Percentiles rank a stretch among this genome's conserved stretches.
Evolutionary conservation across 306 rosid genomes (phyloP).

Genomic region (Hippophae rhamnoides): DNA sequence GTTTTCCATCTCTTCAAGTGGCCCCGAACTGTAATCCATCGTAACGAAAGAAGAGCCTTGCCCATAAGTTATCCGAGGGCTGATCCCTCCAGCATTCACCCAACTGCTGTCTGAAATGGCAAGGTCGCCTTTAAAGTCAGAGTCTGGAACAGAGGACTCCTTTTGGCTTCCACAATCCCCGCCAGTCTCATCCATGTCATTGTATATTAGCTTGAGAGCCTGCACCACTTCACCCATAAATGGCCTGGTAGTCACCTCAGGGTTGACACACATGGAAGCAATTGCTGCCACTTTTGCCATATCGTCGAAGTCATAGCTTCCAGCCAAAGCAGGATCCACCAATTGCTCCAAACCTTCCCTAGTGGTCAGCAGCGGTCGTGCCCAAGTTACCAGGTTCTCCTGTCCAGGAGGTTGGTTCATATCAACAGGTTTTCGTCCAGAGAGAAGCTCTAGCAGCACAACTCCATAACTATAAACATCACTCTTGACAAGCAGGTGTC

Average conservation of each 20-base stretch:
- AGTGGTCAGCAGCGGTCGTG: slow-evolving; percentile 62
- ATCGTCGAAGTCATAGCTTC: slow-evolving; percentile 69
- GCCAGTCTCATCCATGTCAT: slow-evolving; percentile 57
- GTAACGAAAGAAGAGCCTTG: slow-evolving; percentile 61
- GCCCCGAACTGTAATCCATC: slow-evolving; percentile 87
- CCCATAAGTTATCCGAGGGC: slow-evolving; percentile 46
- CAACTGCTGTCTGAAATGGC: slow-evolving; percentile 67
- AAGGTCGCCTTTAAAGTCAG: slow-evolving; percentile 58
- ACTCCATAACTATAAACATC: slow-evolving; percentile 98
- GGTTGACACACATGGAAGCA: slow-evolving; percentile 89
- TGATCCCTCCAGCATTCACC: slow-evolving; percentile 63
- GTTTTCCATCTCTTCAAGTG: slow-evolving; percentile 68
- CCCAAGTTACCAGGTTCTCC: slow-evolving; percentile 88
- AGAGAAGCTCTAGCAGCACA: slow-evolving; percentile 85
- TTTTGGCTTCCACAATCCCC: slow-evolving; percentile 62
- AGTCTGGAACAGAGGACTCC: slow-evolving; percentile 66
- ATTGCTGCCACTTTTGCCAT: slow-evolving; percentile 92
- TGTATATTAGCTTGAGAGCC: slow-evolving; percentile 84
- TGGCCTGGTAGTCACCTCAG: slow-evolving; percentile 77
- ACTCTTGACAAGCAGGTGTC: slow-evolving; percentile 90
- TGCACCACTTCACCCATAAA: slow-evolving; percentile 99
- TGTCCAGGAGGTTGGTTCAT: slow-evolving; percentile 78
- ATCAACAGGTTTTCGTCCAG: slow-evolving; percentile 90
- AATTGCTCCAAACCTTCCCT: slow-evolving; percentile 76
- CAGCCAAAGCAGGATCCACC: slow-evolving; percentile 78